These are phyloP conservation scores for Coemansia sp. DNA, from an alignment of 192 early-diverging fungal species.

Conservation along the genomic window DNA sequence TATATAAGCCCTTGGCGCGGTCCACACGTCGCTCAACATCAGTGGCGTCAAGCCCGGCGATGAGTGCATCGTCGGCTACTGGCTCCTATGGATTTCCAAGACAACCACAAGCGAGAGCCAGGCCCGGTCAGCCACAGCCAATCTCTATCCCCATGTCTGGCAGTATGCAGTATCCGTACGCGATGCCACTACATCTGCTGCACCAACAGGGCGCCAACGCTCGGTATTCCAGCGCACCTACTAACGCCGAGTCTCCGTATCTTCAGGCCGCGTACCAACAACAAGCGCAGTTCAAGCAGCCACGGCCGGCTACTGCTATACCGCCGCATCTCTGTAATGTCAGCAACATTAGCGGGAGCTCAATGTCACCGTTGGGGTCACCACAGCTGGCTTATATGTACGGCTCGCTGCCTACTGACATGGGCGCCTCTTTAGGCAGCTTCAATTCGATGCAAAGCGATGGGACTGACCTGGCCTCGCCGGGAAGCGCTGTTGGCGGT, in stretches of 20 bases:
- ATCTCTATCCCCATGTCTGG: conserved; percentile 18
- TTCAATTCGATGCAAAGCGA: conserved; percentile 26
- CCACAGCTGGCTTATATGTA: conserved; percentile 15
- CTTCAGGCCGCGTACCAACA: neutral
- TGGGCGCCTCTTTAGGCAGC: conserved; percentile 15
- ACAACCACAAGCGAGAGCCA: conserved; percentile 1
- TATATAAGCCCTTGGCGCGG: conserved; percentile 49
- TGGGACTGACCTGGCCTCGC: neutral
- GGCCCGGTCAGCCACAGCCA: conserved; percentile 9
- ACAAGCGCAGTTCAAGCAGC: neutral
- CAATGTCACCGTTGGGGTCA: neutral
- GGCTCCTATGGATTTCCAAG: neutral
- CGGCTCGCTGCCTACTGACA: conserved; percentile 15
- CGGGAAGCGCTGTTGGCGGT: neutral
- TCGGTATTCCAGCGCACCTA: conserved; percentile 13
- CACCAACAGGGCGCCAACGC: neutral
- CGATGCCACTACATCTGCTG: conserved; percentile 1
- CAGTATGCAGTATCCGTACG: neutral
- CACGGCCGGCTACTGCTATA: conserved; percentile 28
- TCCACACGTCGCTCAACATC: conserved; percentile 30
- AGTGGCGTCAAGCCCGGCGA: neutral
- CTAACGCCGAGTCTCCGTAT: neutral
- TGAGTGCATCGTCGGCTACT: neutral
- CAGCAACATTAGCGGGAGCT: neutral
- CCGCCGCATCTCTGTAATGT: conserved; percentile 33